Base-by-base conservation (phyloP, 2,329 filamentous ascomycete species). In the Myriosclerotinia scirpicola region DNA sequence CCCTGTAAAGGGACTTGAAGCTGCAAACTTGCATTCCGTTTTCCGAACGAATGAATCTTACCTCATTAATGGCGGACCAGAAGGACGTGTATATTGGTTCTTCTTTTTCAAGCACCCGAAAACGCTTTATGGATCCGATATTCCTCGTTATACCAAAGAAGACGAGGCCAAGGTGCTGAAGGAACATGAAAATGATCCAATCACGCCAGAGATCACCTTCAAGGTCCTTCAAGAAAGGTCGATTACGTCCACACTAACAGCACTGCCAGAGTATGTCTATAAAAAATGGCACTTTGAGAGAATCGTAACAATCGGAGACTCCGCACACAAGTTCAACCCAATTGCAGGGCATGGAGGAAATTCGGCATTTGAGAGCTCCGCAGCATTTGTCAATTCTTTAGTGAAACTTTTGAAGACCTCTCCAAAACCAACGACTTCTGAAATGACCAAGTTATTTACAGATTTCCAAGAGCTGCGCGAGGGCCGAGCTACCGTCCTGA, bases 281-380 rank as follows among this genome's bases (percentile, higher is more conserved):
- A 68, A 76, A 14, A 73, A 75, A 46, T 81, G 80, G 77, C 75
- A 78, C 60, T 79, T 75, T 53, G 73, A 76, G 14, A 72, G 80
- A 12, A 76, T 79, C 3, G 73, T 81, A 8, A 60, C 42, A 2
- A 53, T 71, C 34, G 66, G 68, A 1, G 67, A 68, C 61, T 64
- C 69, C 9, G 64, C 62, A 0, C 69, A 71, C 17, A 62, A 67
- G 52, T 64, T 66, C 15, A 68, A 65, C 3, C 40, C 64, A 11
- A 66, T 61, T 38, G 56, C 22, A 5, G 64, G 64, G 6, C 64
- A 61, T 14, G 58, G 56, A 12, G 64, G 50, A 0, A 66, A 63
- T 26, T 17, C 30, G 2, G 48, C 56, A 1, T 54, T 55, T 2
- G 64, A 62, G 36, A 26, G n/a, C 14, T 36, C 50, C n/a, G 64